Conservation (phyloP, 208 protist species). For the Acanthamoeba rhysodes region DNA sequence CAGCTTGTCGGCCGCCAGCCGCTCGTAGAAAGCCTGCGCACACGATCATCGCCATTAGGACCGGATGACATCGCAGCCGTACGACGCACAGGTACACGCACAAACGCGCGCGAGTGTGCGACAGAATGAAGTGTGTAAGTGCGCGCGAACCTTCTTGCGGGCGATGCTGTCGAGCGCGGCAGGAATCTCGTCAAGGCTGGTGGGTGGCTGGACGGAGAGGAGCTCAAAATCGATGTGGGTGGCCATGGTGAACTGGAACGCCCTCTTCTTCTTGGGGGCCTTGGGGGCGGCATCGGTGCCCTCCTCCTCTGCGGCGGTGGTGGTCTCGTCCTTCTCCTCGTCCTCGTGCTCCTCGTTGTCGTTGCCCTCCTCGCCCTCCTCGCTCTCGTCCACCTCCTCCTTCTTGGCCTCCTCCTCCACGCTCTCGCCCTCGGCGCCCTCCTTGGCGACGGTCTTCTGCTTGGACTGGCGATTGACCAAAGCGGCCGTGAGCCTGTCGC, state of each 20-base stretch:
- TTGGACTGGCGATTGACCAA: background rate
- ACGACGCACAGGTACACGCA: no score
- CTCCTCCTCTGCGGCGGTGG: no score
- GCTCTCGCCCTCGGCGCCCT: background rate
- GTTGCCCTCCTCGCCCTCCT: background rate
- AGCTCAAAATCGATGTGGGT: constrained; percentile 5
- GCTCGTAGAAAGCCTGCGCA: background rate
- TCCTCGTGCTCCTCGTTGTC: background rate
- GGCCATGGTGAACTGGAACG: background rate
- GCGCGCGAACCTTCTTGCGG: background rate
- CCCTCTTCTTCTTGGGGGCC: background rate
- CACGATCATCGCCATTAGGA: no score
- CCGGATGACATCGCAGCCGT: no score
- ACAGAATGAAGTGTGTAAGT: no score
- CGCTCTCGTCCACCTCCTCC: background rate
- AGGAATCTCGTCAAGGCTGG: background rate
- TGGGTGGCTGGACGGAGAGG: background rate
- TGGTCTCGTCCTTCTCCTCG: background rate
- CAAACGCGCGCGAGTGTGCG: no score
- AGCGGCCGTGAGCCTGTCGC: background rate
- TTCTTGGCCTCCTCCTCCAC: background rate
- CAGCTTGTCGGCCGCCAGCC: background rate
- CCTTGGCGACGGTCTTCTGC: background rate
- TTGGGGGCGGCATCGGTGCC: background rate
- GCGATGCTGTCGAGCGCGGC: background rate